Base-by-base conservation (phyloP, 192 early-diverging fungal species). In the Phycomyces nitens region DNA sequence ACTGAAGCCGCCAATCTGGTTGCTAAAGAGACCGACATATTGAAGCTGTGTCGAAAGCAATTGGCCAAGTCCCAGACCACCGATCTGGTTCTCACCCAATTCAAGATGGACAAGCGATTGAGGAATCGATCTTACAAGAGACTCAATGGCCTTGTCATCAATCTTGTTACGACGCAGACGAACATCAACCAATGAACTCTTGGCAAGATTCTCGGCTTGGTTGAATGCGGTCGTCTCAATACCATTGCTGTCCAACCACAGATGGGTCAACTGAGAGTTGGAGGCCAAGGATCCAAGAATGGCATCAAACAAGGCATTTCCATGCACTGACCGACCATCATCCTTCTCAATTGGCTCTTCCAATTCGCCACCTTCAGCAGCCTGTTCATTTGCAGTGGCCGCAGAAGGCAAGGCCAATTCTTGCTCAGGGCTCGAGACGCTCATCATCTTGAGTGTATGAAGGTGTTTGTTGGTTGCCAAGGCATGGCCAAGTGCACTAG, bases 11-110 rank as follows among this genome's bases (percentile, higher is more conserved):
- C 53, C 24, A 20, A 82, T 60, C 50, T 62, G 50, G 61, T 82
- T 82, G 53, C 69, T 75, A 49, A 75, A 82, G 9, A 82, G 54
- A 0, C 80, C 77, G 15, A 82, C 24, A 40, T 75, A 73, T 20
- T 75, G 64, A 2, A 82, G 53, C 0, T 60, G 53, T 22, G 68
- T 73, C 3, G 65, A 62, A 0, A 82, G 62, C 2, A 82, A 64
- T 23, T 65, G 69, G 7, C 64, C 62, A 59, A 78, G 77, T 12
- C 80, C 80, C 14, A 53, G 38, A 5, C 66, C 66, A 10, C 68
- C 65, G 23, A 82, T 70, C 16, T 41, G 64, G 55, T 82, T 82
- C 18, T 72, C 74, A 21, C 77, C 77, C 15, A 82, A 51, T 41
- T 82, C 80, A 5, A 82, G 50, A 10, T 66, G 60, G 5, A 26